Conservation (phyloP, 1,139 yeast species). For the Candida sp. region DNA sequence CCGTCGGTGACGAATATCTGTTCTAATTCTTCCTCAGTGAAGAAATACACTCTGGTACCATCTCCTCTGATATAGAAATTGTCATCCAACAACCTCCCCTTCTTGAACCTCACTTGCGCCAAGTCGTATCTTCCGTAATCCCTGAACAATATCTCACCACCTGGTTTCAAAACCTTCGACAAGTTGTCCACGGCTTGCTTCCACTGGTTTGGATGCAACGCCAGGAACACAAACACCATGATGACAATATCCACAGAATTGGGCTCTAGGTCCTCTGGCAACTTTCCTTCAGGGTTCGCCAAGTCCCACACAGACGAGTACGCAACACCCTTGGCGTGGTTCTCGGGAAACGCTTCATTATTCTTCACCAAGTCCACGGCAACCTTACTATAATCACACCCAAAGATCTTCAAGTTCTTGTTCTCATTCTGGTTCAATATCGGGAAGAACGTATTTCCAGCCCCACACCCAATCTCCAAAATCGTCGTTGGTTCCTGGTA, state of each 20-base stretch:
- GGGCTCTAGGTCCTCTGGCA: constrained; percentile 87
- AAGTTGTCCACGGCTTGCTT: constrained; percentile 73
- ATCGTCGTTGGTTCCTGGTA: constrained; percentile 71
- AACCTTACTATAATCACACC: constrained; percentile 88
- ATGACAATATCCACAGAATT: constrained; percentile 89
- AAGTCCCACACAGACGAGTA: constrained; percentile 96
- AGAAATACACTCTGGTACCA: constrained; percentile 96
- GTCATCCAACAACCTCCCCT: constrained; percentile 84
- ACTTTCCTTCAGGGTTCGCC: constrained; percentile 69
- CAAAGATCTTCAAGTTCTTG: constrained; percentile 72
- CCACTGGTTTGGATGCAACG: constrained; percentile 95
- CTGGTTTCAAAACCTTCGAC: constrained; percentile 80
- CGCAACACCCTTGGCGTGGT: constrained; percentile 56
- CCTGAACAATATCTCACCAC: constrained; percentile 87
- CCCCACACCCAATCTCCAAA: constrained; percentile 97
- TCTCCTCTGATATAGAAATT: constrained; percentile 97
- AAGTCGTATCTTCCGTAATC: constrained; percentile 97
- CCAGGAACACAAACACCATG: constrained; percentile 93
- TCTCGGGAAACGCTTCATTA: constrained; percentile 59
- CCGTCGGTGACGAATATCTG: constrained; percentile 68
- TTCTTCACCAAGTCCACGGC: constrained; percentile 86
- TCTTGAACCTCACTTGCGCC: constrained; percentile 94
- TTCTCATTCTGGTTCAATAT: constrained; percentile 82
- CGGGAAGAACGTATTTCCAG: constrained; percentile 97
- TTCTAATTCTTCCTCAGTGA: constrained; percentile 90